Evolutionary conservation across 1,284 basidiomycete species (phyloP), one percentile per base, ranked within the genome.

Genomic region (Cryptococcus amylolentus): DNA sequence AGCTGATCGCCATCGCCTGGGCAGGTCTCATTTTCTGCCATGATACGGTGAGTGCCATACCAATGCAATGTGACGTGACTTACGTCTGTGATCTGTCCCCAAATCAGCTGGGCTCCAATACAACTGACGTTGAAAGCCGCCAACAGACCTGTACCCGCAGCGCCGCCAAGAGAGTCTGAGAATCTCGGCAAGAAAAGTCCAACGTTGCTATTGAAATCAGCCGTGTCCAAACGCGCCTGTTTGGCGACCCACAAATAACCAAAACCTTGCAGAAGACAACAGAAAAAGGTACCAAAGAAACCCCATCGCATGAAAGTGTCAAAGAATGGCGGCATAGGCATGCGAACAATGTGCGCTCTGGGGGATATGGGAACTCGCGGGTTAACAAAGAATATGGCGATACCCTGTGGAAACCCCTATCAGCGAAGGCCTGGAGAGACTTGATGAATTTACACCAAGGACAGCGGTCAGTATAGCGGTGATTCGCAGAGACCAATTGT

Each of bases 111-210:
- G 6, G 64, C 60, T 37, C 54, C 47, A 27, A 64, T 56, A 27
- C 54, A 56, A 45, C 60, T 58, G 49, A 66, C 61, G 45, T 66
- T 66, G 58, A 64, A 66, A 1, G 64, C 64, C 4, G 62, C 61
- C 12, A 66, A 40, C 14, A 66, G 46, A 14, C 58, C 62, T 31
- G 64, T 62, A 2, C 60, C 58, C n/a, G 53, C 53, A 5, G 57
- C 57, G n/a, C 51, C 37, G 14, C 52, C 49, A 2, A 66, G 56
- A 12, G 62, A 57, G 43, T 66, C 64, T 1, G 64, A 64, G 31
- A 66, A 62, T 41, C 64, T 39, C 3, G 64, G 64, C 18, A 66
- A 27, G 49, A 63, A 66, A 13, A 66, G 56, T 6, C 58, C 60
- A 49, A 66, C 64, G 44, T 61, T 66, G 54, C 64, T 66, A 46